Evolutionary conservation across 2,329 filamentous ascomycete species (phyloP), one percentile per base, ranked within the genome.

Genomic region (Aphanocladium album): DNA sequence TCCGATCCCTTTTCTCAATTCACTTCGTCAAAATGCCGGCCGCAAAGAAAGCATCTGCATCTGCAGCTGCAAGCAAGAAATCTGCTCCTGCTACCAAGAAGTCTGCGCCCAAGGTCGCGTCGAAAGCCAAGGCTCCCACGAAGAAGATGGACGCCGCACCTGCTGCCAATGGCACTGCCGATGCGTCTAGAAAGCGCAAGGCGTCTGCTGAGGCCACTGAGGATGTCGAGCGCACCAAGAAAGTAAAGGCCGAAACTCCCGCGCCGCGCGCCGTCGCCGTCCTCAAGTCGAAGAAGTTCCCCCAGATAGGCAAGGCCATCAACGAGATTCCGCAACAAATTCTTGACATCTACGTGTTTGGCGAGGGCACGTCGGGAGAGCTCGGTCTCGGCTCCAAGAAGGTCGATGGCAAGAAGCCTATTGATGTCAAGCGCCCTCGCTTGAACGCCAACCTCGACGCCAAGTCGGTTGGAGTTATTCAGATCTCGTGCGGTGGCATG

Each of bases 401-500:
- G 86, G 85, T 85, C 67, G 77, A 82, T 62, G 79, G 78, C 65
- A 83, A 84, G 76, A 81, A 79, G 73, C 80, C 82, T 41, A 84
- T 89, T 65, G 88, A 92, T 55, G 90, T 89, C 30, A 93, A 90
- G 89, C 89, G 90, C 33, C 91, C 91, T 19, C 87, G 85, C 64
- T 88, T 93, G 65, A 93, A 93, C 70, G 89, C 91, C 65, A 87
- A 90, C 57, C 71, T 76, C 14, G 68, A 70, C 5, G 70, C 74
- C 68, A 84, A 85, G 61, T 86, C 88, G 9, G 80, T 91, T 33
- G 90, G 89, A 37, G 83, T 95, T 39, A 89, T 95, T 2, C 86
- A 90, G 73, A 75, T 96, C 61, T 86, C 89, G 55, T 86, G 88
- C 62, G 91, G 91, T 63, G 90, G 90, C 60, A 93, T 96, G 90